A percentile compares a stretch with the other conserved stretches of the same genome.
Evolutionary conservation across 2,329 filamentous ascomycete genomes (phyloP).

Genomic region (Mycosphaerelloides madeirae): DNA sequence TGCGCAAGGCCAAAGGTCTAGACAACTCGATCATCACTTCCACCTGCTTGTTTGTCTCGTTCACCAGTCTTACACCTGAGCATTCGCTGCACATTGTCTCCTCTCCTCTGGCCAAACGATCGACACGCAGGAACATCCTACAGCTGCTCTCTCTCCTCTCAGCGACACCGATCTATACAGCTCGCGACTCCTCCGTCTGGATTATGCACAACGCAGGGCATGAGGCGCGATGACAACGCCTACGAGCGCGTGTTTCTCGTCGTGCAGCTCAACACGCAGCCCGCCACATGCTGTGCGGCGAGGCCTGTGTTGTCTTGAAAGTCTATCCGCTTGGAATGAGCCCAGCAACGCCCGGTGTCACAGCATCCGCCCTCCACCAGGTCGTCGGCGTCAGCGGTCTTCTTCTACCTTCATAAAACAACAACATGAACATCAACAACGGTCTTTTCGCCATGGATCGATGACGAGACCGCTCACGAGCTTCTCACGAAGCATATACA

Average conservation of each 20-base stretch:
- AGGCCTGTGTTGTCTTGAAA: slow-evolving; percentile 9
- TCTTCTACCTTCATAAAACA: slow-evolving; percentile 2
- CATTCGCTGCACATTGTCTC: too few relatives aligned
- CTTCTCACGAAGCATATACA: slow-evolving; percentile 5
- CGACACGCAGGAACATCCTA: too few relatives aligned
- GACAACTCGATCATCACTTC: too few relatives aligned
- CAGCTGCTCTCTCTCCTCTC: too few relatives aligned
- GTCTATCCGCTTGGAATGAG: slow-evolving; percentile 20
- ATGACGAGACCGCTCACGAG: neutral
- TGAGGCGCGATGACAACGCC: slow-evolving; percentile 25
- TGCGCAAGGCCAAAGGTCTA: too few relatives aligned
- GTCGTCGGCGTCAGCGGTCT: slow-evolving; percentile 8
- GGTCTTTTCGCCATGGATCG: neutral
- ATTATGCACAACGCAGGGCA: slow-evolving; percentile 19
- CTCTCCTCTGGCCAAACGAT: too few relatives aligned
- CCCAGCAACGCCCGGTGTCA: slow-evolving; percentile 20
- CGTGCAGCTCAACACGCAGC: slow-evolving; percentile 23
- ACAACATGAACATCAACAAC: slow-evolving; percentile 5
- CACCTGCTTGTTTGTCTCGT: too few relatives aligned
- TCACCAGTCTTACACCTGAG: too few relatives aligned
- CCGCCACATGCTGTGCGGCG: slow-evolving; percentile 20
- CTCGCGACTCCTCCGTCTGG: neutral
- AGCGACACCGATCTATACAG: too few relatives aligned
- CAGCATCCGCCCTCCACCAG: slow-evolving; percentile 11
- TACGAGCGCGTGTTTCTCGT: slow-evolving; percentile 22